phyloP scores from a whole-genome alignment of 129 eudicot species.

The Helianthus tuberosus region DNA sequence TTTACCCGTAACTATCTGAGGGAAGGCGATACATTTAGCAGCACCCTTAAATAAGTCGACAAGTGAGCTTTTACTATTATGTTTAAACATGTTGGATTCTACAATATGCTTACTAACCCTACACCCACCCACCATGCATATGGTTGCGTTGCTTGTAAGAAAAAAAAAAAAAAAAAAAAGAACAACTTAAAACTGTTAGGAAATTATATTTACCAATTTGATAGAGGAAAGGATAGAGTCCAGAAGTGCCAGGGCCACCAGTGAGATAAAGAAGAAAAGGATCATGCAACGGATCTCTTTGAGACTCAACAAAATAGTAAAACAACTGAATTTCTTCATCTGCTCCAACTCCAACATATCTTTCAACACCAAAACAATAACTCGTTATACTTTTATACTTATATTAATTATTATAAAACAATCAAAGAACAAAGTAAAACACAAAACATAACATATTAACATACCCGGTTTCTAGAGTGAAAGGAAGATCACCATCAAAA shows the following conservation, averaged over 20 bases:
- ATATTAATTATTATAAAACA: no score
- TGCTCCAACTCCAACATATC: constrained; percentile 42
- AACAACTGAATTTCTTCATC: constrained; percentile 34
- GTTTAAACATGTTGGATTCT: no score
- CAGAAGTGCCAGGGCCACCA: constrained; percentile 58
- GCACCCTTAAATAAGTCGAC: no score
- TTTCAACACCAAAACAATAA: background rate
- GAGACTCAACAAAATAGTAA: constrained; percentile 49
- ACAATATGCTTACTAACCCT: no score
- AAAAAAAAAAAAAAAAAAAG: no score
- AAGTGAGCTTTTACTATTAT: no score
- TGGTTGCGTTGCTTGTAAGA: no score
- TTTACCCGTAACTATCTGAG: no score
- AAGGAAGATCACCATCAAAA: constrained; percentile 21
- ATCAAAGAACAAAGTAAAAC: background rate
- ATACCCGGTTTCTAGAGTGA: constrained; percentile 28
- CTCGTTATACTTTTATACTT: background rate
- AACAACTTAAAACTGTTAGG: background rate
- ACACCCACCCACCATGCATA: no score
- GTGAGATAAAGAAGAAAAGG: constrained; percentile 51
- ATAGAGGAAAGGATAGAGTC: constrained; percentile 38
- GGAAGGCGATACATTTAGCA: no score
- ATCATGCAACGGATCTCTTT: constrained; percentile 38
- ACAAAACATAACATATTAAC: background rate
- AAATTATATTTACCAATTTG: constrained; percentile 25